Evolutionary conservation across 768 basidiomycete species (phyloP).

Genomic region (Suillus hirtellus): DNA sequence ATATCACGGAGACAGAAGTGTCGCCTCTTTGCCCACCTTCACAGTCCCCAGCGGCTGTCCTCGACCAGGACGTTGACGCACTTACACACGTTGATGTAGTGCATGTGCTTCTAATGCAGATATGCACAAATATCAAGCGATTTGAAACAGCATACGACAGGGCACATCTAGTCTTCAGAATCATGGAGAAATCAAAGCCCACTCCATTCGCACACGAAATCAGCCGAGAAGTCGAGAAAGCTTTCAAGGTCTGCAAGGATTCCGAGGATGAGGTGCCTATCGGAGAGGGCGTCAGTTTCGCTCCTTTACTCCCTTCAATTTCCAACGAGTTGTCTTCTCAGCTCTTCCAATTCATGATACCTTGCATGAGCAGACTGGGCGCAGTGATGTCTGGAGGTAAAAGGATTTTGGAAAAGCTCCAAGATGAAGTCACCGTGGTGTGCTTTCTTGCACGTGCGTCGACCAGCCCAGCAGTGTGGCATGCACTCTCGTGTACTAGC

Average conservation of each 20-base stretch:
- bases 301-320: background rate
- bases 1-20: background rate
- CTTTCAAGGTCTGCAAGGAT: background rate
- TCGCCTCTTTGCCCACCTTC: background rate
- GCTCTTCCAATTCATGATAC: constrained; percentile 31
- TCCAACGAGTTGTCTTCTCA: constrained; percentile 12
- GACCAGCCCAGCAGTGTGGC: background rate
- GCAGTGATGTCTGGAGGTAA: background rate
- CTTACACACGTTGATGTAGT: constrained; percentile 10
- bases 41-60: background rate
- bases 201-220: background rate
- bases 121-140: constrained; percentile 5
- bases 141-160: background rate
- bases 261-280: background rate
- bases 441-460: background rate
- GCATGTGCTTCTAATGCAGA: constrained; percentile 14
- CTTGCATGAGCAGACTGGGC: constrained; percentile 18
- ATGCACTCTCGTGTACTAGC: background rate
- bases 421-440: background rate
- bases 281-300: background rate
- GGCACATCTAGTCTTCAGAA: background rate
- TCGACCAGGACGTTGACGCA: background rate
- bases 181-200: constrained; percentile 5
- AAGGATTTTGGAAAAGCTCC: constrained; percentile 4
- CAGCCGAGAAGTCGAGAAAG: background rate